Base-by-base conservation (phyloP, 2,329 filamentous ascomycete genomes). In the Diaporthe ampelina region DNA sequence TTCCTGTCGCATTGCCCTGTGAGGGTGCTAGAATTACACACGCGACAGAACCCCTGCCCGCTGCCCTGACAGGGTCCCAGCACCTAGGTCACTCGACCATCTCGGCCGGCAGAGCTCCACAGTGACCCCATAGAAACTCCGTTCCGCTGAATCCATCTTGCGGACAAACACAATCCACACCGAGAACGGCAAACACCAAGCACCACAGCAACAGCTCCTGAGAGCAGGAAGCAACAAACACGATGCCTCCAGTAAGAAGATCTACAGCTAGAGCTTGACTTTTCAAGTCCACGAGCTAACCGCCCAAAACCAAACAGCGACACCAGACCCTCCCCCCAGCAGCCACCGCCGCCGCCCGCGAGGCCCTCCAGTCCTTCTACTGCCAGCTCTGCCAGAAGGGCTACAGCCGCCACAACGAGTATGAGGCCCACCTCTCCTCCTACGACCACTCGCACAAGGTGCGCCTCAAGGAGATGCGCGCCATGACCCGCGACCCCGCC, bases 391-490 rank as follows among this genome's bases (percentile, higher is more conserved):
- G 97, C 86, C 92, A 93, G 77, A 98, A 98, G 85, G 96, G 95
- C 79, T 99, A 98, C 85, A 92, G 93, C 1, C 95, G 97, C 73
- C 96, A 97, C 89, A 96, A 97, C 81, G 96, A 98, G 82, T 98
- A 97, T 83, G 96, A 98, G 84, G 93, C 95, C 10, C 97, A 99
- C 83, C 94, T 98, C 73, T 92, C 92, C 77, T 97, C 94, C 79
- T 98, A 98, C 84, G 97, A 98, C 81, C 97, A 99, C 84, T 94
- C 94, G 79, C 97, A 99, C 84, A 95, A 95, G 82, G 95, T 97
- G 85, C 93, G 94, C 67, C 90, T 95, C 74, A 94, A 94, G 83
- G 94, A 97, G 79, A 95, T 96, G 94, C 95, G 95, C 84, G 92
- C 94, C 79, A 93, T 95, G 87, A 92, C 93, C 43, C 91, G 92